These are phyloP conservation scores for Rhodocollybia butyracea DNA, from an alignment of 768 basidiomycete species.

Conservation along the genomic window DNA sequence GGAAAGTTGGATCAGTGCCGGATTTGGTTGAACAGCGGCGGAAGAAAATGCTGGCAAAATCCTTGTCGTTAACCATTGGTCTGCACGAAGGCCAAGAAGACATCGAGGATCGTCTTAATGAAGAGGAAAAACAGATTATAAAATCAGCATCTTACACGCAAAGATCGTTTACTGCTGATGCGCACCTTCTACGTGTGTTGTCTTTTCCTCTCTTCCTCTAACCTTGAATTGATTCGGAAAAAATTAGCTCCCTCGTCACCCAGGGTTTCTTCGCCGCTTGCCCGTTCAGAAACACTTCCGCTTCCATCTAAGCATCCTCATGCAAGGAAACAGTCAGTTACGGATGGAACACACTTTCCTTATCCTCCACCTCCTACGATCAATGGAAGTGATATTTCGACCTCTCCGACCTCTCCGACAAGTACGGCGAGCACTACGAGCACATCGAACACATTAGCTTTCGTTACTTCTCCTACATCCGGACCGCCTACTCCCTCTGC, in stretches of 20 bases:
- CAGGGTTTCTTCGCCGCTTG: constrained; percentile 39
- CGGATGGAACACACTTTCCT: constrained; percentile 39
- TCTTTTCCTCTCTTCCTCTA: background rate
- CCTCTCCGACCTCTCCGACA: constrained; percentile 4
- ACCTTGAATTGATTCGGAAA: constrained; percentile 6
- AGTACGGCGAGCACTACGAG: constrained; percentile 15
- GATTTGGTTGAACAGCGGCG: constrained; percentile 51
- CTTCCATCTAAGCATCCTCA: constrained; percentile 68
- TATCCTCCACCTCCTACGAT: constrained; percentile 8
- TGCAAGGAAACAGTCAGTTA: constrained; percentile 68
- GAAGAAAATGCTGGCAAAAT: constrained; percentile 53
- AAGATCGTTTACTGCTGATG: constrained; percentile 1
- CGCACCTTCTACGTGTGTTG: constrained; percentile 1
- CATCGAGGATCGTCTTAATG: constrained; percentile 26
- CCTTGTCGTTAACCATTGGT: constrained; percentile 63
- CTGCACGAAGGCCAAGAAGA: constrained; percentile 34
- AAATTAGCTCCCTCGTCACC: constrained; percentile 33
- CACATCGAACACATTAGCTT: background rate
- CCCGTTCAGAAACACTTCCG: constrained; percentile 49
- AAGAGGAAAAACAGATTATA: no score
- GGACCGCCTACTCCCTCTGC: constrained; percentile 27
- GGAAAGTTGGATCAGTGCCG: constrained; percentile 30
- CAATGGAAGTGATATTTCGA: constrained; percentile 14
- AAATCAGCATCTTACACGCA: constrained; percentile 24
- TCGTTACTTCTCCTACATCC: constrained; percentile 2